phyloP scores from a whole-genome alignment of 345 rosid species.

The Excoecaria agallocha region DNA sequence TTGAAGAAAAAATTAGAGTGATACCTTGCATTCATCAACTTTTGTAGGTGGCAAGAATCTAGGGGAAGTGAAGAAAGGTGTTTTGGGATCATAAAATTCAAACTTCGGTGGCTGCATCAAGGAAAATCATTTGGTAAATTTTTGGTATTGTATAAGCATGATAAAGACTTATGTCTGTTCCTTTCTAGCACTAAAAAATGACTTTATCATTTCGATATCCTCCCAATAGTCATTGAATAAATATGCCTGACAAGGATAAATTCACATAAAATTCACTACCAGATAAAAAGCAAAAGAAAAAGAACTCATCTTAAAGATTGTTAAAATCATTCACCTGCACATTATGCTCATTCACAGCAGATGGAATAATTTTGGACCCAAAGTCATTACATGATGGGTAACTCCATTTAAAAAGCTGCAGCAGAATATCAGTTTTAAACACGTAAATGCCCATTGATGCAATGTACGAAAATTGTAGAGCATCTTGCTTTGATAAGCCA shows the following conservation, averaged over 20 bases:
- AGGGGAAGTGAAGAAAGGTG: constrained; percentile 83
- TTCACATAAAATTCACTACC: no score
- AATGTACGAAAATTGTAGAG: constrained; percentile 54
- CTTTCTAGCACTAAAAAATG: constrained; percentile 78
- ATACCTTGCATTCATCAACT: constrained; percentile 78
- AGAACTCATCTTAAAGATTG: neutral
- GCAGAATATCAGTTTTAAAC: constrained; percentile 65
- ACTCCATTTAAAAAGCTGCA: constrained; percentile 62
- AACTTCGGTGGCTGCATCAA: constrained; percentile 65
- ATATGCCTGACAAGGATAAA: constrained; percentile 50
- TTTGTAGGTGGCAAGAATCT: constrained; percentile 89
- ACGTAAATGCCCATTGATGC: constrained; percentile 96
- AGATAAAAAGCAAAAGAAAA: neutral
- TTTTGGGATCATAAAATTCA: constrained; percentile 74
- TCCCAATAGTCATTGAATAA: constrained; percentile 90
- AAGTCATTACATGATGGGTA: constrained; percentile 78
- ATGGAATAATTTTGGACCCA: constrained; percentile 81
- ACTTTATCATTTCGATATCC: constrained; percentile 79
- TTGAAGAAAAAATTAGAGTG: neutral
- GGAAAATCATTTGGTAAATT: neutral
- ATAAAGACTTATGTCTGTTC: neutral
- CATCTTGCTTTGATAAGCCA: constrained; percentile 61
- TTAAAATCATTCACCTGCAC: constrained; percentile 46
- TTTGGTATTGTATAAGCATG: neutral
- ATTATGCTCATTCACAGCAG: constrained; percentile 59